A percentile compares a stretch with the other conserved stretches of the same genome.
Evolutionary conservation across 1,284 basidiomycete species (phyloP).

Genomic region (Boletus smithii): DNA sequence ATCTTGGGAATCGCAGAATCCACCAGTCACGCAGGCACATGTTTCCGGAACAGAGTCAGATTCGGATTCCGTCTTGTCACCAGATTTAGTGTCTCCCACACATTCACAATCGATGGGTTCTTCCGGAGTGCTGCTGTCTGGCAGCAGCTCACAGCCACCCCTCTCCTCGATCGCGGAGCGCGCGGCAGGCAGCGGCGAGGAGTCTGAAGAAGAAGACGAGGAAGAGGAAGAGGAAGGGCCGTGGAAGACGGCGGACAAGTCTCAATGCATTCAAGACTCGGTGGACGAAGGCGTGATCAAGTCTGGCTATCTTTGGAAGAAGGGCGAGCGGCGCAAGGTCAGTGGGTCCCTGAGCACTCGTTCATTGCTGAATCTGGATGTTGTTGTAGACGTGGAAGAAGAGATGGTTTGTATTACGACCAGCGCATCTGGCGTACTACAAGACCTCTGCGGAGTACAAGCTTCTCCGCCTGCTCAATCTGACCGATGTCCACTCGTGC

Average conservation of each 20-base stretch:
- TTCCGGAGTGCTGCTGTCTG: conserved; percentile 33
- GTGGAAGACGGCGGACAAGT: conserved; percentile 52
- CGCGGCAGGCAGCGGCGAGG: conserved; percentile 60
- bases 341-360: conserved; percentile 24
- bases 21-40: conserved; percentile 39
- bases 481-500: conserved; percentile 88
- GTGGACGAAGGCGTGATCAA: conserved; percentile 79
- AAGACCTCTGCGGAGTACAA: conserved; percentile 93
- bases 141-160: conserved; percentile 47
- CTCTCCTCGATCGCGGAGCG: conserved; percentile 75
- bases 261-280: conserved; percentile 41
- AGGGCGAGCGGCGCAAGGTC: conserved; percentile 95
- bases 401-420: conserved; percentile 94
- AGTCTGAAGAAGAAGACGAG: conserved; percentile 73
- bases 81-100: conserved; percentile 47
- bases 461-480: conserved; percentile 85
- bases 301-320: conserved; percentile 91
- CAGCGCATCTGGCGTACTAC: conserved; percentile 94
- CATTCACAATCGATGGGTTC: conserved; percentile 30
- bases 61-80: conserved; percentile 69
- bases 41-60: conserved; percentile 83
- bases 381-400: conserved; percentile 89
- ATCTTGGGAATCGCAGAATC: conserved; percentile 27
- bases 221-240: conserved; percentile 61
- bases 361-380: conserved; percentile 15